phyloP scores from a whole-genome alignment of 768 basidiomycete genomes.

The Agaricus blazei region DNA sequence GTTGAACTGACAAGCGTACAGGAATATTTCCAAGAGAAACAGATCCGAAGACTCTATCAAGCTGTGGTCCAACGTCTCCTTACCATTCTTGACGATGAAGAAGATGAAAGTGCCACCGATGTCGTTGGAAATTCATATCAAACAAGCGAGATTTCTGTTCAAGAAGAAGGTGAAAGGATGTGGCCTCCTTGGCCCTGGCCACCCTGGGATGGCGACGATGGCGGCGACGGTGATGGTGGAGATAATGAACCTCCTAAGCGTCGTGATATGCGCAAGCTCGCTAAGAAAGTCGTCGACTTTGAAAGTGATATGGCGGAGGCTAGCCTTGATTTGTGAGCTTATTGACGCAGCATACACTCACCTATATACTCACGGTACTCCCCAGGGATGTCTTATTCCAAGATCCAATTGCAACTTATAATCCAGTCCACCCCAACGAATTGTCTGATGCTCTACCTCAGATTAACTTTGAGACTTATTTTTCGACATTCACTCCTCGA shows the following conservation, averaged over 20 bases:
- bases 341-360: background rate
- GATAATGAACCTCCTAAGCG: slow-evolving; percentile 43
- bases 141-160: slow-evolving; percentile 11
- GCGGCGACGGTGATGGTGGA: slow-evolving; percentile 36
- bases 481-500: slow-evolving; percentile 79
- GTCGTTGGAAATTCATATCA: slow-evolving; percentile 18
- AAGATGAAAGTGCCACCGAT: slow-evolving; percentile 40
- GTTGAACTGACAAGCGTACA: slow-evolving; percentile 20
- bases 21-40: slow-evolving; percentile 87
- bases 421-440: slow-evolving; percentile 68
- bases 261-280: slow-evolving; percentile 55
- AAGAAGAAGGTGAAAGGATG: slow-evolving; percentile 27
- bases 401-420: slow-evolving; percentile 87
- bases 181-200: slow-evolving; percentile 88
- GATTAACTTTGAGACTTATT: slow-evolving; percentile 81
- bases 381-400: slow-evolving; percentile 61
- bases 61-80: slow-evolving; percentile 66
- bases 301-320: slow-evolving; percentile 76
- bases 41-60: slow-evolving; percentile 64
- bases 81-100: slow-evolving; percentile 46
- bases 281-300: slow-evolving; percentile 68
- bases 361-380: background rate
- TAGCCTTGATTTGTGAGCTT: slow-evolving; percentile 69
- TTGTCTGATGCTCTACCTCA: slow-evolving; percentile 67
- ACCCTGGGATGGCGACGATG: slow-evolving; percentile 71